phyloP scores from a whole-genome alignment of 2,329 filamentous ascomycete genomes.

The Fusarium pseudograminearum region DNA sequence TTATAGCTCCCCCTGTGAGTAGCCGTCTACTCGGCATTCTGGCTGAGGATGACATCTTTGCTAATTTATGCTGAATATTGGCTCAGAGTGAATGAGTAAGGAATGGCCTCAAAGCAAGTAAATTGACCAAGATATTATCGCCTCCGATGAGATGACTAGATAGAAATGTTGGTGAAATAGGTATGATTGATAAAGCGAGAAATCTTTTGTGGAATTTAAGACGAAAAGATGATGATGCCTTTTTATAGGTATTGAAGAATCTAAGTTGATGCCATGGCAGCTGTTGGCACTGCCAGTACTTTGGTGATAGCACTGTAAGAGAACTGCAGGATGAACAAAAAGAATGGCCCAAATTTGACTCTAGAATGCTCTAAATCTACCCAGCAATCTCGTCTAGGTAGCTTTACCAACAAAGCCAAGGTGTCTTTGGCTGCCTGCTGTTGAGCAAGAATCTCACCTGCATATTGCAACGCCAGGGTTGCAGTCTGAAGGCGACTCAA shows the following conservation, averaged over 20 bases:
- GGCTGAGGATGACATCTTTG: neutral
- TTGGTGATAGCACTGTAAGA: neutral
- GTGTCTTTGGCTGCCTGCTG: neutral
- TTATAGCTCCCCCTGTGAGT: neutral
- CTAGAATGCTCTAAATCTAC: neutral
- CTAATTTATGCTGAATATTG: neutral
- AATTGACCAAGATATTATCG: neutral
- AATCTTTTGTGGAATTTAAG: neutral
- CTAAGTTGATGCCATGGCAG: neutral
- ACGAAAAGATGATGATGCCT: neutral
- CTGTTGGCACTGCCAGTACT: neutral
- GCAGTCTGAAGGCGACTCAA: neutral
- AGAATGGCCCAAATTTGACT: neutral
- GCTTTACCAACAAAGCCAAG: neutral
- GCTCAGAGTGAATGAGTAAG: neutral
- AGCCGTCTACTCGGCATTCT: neutral
- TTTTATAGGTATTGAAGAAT: neutral
- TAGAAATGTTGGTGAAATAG: neutral
- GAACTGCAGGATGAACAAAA: neutral
- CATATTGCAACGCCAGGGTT: neutral
- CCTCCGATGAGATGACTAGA: neutral
- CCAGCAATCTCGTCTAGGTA: neutral
- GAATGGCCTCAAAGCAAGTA: too few species aligned
- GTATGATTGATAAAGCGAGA: neutral
- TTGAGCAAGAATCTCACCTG: neutral